phyloP scores from a whole-genome alignment of 2,329 filamentous ascomycete species.

The Dothideomycetidae sp. region DNA sequence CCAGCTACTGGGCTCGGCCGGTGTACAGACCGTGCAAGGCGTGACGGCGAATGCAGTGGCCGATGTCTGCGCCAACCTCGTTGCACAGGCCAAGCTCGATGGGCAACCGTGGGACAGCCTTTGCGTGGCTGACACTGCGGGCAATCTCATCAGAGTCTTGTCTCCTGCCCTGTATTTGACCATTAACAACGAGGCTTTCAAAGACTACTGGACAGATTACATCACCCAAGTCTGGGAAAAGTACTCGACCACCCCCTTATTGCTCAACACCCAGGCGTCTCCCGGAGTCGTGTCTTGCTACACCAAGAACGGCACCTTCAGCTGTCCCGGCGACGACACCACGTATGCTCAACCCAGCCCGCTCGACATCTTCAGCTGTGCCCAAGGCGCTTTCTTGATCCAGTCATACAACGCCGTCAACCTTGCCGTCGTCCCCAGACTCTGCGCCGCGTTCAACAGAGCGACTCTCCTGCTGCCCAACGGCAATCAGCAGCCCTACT shows the following conservation, averaged over 20 bases:
- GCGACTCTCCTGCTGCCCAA: constrained; percentile 46
- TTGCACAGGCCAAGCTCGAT: constrained; percentile 40
- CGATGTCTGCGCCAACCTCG: constrained; percentile 39
- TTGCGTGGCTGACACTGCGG: constrained; percentile 29
- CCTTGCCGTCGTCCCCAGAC: constrained; percentile 52
- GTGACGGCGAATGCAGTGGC: constrained; percentile 43
- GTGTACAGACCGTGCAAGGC: constrained; percentile 42
- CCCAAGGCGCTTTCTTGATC: constrained; percentile 45
- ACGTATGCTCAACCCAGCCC: constrained; percentile 44
- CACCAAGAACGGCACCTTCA: constrained; percentile 29
- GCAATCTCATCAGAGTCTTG: constrained; percentile 27
- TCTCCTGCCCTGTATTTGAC: constrained; percentile 31
- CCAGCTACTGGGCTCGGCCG: constrained; percentile 35
- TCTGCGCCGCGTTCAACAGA: constrained; percentile 64
- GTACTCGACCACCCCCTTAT: constrained; percentile 34
- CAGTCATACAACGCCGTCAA: constrained; percentile 28
- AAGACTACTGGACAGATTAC: constrained; percentile 37
- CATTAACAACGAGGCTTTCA: constrained; percentile 30
- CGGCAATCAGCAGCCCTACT: constrained; percentile 34
- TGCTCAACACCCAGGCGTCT: constrained; percentile 50
- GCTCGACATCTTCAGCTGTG: constrained; percentile 54
- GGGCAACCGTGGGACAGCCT: constrained; percentile 49
- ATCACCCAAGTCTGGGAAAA: constrained; percentile 38
- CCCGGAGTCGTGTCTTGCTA: constrained; percentile 39
- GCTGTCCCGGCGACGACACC: constrained; percentile 26